These are phyloP conservation scores for Linnemannia elongata DNA, from an alignment of 192 early-diverging fungal genomes.

Conservation along the genomic window DNA sequence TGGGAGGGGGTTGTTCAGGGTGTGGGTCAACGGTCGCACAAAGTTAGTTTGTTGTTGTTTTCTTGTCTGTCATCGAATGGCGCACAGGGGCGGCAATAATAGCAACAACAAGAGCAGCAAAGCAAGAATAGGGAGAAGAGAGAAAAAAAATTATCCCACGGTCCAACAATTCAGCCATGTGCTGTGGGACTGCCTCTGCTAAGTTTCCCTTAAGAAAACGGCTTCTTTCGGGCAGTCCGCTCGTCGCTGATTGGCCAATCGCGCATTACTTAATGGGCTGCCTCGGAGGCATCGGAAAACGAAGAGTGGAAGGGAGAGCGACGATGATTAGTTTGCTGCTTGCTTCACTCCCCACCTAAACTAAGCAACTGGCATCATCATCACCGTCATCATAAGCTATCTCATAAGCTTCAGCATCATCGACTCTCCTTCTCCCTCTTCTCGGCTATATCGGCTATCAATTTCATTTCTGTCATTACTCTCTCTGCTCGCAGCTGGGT, in stretches of 20 bases:
- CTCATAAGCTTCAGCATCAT: neutral
- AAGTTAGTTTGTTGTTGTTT: slow-evolving; percentile 9
- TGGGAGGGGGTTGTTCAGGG: neutral
- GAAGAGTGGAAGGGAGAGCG: neutral
- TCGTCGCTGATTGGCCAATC: slow-evolving; percentile 1
- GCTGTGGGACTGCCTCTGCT: neutral
- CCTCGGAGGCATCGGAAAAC: neutral
- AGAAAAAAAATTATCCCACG: slow-evolving; percentile 14
- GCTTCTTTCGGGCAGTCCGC: neutral
- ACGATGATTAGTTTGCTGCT: neutral
- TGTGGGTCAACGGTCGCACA: neutral
- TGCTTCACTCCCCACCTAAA: neutral
- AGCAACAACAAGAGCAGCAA: neutral
- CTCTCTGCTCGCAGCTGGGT: neutral
- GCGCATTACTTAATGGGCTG: neutral
- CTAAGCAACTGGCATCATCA: neutral
- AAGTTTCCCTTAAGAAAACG: neutral
- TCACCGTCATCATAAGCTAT: neutral
- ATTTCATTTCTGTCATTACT: neutral
- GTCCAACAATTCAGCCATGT: slow-evolving; percentile 18
- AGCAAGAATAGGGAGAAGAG: neutral
- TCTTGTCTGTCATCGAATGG: neutral
- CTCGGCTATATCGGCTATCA: neutral
- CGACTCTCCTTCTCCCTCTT: neutral
- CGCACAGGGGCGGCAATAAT: neutral